Conservation (phyloP, 2,329 filamentous ascomycete species). For the Alternaria metachromatica region DNA sequence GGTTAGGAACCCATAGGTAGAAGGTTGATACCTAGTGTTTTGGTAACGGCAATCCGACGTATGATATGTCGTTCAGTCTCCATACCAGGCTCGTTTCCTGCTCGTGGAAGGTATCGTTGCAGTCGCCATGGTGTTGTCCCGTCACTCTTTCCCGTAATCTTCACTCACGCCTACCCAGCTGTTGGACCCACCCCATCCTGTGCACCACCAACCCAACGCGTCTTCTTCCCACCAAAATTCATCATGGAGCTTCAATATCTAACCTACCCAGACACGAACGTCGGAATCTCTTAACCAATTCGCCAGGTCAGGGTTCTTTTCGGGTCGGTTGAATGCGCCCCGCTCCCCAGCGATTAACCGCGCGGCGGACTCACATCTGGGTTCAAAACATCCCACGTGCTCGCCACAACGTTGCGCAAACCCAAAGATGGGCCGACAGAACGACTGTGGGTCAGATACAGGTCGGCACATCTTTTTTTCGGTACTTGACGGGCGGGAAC, state of each 20-base stretch:
- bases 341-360: conserved; percentile 1
- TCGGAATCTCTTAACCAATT: no score
- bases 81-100: not conserved
- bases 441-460: not conserved
- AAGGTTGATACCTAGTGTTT: not conserved
- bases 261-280: no score
- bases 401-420: not conserved
- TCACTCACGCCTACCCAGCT: no score
- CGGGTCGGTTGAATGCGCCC: not conserved
- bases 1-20: no score
- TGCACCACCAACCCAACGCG: not conserved
- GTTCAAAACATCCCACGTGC: conserved; percentile 3
- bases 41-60: not conserved
- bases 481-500: not conserved
- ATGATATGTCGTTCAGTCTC: no score
- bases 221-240: no score
- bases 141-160: not conserved
- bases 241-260: no score
- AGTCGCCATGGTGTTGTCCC: not conserved
- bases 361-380: conserved; percentile 6
- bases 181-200: not conserved
- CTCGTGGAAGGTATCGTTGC: no score
- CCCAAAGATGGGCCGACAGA: not conserved
- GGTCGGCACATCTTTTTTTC: not conserved
- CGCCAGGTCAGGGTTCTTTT: not conserved